Conservation (phyloP, 2,329 filamentous ascomycete species). For the Colletotrichum cordylinicola region DNA sequence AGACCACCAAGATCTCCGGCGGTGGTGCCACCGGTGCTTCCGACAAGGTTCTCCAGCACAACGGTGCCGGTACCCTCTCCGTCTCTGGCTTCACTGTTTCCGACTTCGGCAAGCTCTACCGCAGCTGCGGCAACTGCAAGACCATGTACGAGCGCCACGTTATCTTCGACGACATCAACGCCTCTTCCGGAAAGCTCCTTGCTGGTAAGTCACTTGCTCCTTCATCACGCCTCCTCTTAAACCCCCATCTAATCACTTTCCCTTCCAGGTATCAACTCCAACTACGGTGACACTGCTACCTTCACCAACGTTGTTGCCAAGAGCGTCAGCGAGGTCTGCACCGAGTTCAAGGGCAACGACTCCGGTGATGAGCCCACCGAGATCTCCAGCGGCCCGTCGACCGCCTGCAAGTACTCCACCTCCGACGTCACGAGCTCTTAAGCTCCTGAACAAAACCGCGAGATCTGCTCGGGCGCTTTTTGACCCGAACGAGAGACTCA, state of each 20-base stretch:
- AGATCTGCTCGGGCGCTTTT: background rate
- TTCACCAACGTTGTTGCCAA: conserved; percentile 2
- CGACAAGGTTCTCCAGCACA: conserved; percentile 23
- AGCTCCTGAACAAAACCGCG: background rate
- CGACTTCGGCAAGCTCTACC: conserved; percentile 23
- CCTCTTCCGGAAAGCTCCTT: conserved; percentile 20
- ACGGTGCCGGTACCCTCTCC: conserved; percentile 20
- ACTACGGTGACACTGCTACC: conserved; percentile 22
- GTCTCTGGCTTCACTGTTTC: conserved; percentile 18
- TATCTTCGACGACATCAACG: conserved; percentile 19
- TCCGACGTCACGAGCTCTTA: conserved; percentile 3
- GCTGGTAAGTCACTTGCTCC: background rate
- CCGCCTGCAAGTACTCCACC: conserved; percentile 15
- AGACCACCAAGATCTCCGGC: conserved; percentile 16
- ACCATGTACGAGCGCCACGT: conserved; percentile 18
- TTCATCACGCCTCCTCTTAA: fast-evolving
- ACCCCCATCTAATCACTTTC: background rate
- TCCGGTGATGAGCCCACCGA: conserved; percentile 15
- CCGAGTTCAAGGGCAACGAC: conserved; percentile 17
- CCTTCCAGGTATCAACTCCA: conserved; percentile 20
- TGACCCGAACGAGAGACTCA: background rate
- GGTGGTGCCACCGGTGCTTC: conserved; percentile 15
- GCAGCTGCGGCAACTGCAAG: conserved; percentile 24
- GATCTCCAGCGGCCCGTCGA: conserved; percentile 9
- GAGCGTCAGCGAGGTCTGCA: conserved; percentile 17